Base-by-base conservation (phyloP, 257 asterid species). In the Nicotiana knightiana region DNA sequence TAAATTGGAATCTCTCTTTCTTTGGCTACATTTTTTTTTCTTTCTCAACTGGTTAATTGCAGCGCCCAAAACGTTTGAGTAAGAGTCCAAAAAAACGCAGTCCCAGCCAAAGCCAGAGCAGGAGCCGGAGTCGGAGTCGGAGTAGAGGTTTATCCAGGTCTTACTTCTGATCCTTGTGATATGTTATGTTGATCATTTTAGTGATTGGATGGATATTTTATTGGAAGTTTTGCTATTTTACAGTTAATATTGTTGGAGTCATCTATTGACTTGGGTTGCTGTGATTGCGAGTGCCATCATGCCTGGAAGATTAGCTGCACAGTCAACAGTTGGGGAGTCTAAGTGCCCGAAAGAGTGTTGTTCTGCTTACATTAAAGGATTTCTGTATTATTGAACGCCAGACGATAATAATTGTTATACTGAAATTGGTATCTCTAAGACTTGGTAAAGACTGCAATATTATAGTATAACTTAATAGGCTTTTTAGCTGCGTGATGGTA, bases 131-230 rank as follows among this genome's bases (percentile, higher is more conserved):
- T 88, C 81, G 81, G 80, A 93, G 98, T 77, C 78, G 87, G 32
- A 93, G 98, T 92, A 86, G 91, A 88, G 91, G 93, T 80, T 88
- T 83, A 43, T 91, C 97, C 84, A 89, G 97, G 98, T 96, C 76
- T 62, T 82, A 9, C 30, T 81, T 81, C 35, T 81, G 48, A 62
- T 82, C 30, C 79, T 26, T 7, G 63, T 75, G 24, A 33, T 73
- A 48, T 26, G 16, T 51, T 51, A 75, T 26, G 7, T 8, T 51
- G 79, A 75, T 51, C 9, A 1, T 7, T 51, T 75, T 26, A 21
- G 28, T 71, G n/a, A 75, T 12, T 24, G 8, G 51, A 43, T 53
- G 16, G 18, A 53, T 11, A 53, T 13, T 13, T 13, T 11, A 15
- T 82, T 82, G 70, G 17, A 43, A 43, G 12, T 24, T 76, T 24